Conservation (phyloP, 139 green algal species). For the Gonium pectorale region DNA sequence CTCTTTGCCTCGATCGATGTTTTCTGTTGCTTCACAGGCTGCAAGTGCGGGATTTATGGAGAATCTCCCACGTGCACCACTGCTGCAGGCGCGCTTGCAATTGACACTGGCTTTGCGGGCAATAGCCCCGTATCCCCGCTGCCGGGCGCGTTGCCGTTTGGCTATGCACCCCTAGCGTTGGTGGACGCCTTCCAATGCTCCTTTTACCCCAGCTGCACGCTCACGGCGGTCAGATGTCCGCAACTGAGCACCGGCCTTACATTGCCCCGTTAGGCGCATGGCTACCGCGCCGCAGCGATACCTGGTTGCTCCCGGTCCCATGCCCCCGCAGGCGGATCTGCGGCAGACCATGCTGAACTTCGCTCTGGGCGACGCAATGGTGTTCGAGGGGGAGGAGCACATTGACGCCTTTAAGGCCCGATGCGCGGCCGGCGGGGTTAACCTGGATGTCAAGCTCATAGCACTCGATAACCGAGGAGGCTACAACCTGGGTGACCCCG, state of each 20-base stretch:
- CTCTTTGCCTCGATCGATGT: background rate
- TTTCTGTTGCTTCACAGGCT: no score
- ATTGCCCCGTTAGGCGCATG: background rate
- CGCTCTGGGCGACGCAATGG: background rate
- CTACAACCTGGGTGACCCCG: background rate
- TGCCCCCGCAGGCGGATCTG: background rate
- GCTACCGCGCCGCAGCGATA: no score
- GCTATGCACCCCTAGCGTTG: background rate
- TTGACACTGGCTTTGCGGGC: no score
- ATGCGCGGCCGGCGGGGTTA: background rate
- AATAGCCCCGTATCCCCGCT: no score
- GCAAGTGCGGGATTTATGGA: no score
- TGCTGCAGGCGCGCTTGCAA: background rate
- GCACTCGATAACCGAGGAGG: background rate
- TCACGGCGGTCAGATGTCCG: background rate
- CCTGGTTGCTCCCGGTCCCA: no score
- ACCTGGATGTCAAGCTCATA: background rate
- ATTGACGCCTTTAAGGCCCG: background rate
- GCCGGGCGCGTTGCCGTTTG: background rate
- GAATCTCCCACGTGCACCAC: background rate
- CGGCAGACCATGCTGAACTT: conserved; percentile 23
- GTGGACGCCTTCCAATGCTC: background rate
- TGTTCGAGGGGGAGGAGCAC: conserved; percentile 4
- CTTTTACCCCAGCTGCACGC: background rate
- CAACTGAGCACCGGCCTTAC: background rate